Evolutionary conservation across 2,329 filamentous ascomycete species (phyloP), one percentile per base, ranked within the genome.

Genomic region (Calonectria crousiana): DNA sequence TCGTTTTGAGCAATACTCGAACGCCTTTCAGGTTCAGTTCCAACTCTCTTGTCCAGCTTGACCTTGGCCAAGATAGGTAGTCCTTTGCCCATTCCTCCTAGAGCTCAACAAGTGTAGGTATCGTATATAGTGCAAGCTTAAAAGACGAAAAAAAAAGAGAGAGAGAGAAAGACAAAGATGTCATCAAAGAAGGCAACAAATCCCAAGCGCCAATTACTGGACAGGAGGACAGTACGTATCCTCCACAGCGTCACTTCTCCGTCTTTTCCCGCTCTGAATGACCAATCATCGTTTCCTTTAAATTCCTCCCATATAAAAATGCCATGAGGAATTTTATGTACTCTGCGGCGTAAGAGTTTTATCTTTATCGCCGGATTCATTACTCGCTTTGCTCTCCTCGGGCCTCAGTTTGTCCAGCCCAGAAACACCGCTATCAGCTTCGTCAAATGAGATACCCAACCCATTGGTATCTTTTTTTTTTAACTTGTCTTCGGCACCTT

Each of bases 401-500:
- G 81, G 76, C 72, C 83, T 84, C 34, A 84, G 75, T 76, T 85
- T 87, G 76, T 87, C 86, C 65, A 88, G 76, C 23, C 86, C 87
- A 9, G 86, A 85, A 23, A 86, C 84, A 28, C 84, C 86, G 77
- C 86, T 86, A 76, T 88, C 86, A 1, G 83, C 82, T 74, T 87
- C 86, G 66, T 84, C 84, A 64, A 85, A 85, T 4, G 78, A 81
- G 28, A 88, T 86, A 2, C 87, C 86, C n/a, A 87, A 81, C 14
- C 86, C 84, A 44, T 86, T 85, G 41, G 79, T 60, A 56, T 79
- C 78, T 68, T 81, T 81, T 69, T 77, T 74, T 16, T 71, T 67
- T 6, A 69, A 71, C 23, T 80, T 81, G 62, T 84, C 83, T 74
- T 84, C 83, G 41, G 79, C 77, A 56, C 81, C 76, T 67, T 85